phyloP scores from a whole-genome alignment of 2,329 filamentous ascomycete genomes.

The Penicillium sp. region DNA sequence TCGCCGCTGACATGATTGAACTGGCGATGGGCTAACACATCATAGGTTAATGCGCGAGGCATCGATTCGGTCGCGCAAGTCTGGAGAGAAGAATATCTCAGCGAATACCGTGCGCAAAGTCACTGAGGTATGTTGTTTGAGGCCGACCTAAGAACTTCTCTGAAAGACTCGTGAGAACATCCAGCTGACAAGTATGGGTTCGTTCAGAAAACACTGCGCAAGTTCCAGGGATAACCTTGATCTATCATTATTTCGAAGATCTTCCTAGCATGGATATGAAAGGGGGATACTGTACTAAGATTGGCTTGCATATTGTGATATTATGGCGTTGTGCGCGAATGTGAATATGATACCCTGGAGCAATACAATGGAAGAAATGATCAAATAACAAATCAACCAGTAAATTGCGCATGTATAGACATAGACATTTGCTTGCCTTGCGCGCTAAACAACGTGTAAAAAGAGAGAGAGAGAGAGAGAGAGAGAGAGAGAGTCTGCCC shows the following conservation, averaged over 20 bases:
- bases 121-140: constrained; percentile 59
- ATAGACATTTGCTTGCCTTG: neutral
- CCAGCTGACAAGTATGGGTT: constrained; percentile 7
- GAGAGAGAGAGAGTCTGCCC: neutral
- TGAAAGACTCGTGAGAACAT: neutral
- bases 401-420: neutral
- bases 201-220: constrained; percentile 61
- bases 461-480: no score
- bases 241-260: neutral
- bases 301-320: constrained; percentile 3
- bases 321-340: neutral
- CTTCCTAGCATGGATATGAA: neutral
- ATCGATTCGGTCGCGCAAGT: constrained; percentile 69
- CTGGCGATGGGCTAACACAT: neutral
- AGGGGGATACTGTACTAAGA: neutral
- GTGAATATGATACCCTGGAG: constrained; percentile 1
- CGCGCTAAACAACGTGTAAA: neutral
- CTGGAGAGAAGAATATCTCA: constrained; percentile 71
- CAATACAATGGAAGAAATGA: neutral
- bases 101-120: constrained; percentile 74
- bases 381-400: neutral
- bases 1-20: neutral
- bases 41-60: constrained; percentile 74
- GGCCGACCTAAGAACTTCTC: neutral
- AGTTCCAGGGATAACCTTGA: constrained; percentile 59